Conservation (phyloP, 164 flowering plant species). For the Vitis rotundifolia region DNA sequence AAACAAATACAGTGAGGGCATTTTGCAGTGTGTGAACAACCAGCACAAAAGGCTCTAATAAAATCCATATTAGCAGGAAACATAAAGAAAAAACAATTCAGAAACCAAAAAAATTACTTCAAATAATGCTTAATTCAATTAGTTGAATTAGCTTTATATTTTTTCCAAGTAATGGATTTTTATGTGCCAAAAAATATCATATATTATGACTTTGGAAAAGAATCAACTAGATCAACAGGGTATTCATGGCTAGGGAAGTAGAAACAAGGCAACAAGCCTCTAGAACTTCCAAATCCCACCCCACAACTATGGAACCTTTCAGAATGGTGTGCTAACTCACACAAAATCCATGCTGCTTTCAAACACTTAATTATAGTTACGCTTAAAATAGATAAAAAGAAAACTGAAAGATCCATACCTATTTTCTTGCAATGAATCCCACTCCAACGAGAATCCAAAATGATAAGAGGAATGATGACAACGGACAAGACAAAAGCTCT, state of each 20-base stretch:
- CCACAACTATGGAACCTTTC: neutral
- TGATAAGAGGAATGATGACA: neutral
- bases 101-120: neutral
- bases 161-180: neutral
- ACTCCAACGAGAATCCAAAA: slow-evolving; percentile 2
- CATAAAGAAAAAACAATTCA: neutral
- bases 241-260: slow-evolving; percentile 1
- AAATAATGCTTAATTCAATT: neutral
- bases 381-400: neutral
- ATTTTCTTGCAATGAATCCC: neutral
- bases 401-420: slow-evolving; percentile 5
- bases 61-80: neutral
- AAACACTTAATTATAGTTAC: neutral
- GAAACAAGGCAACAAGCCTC: slow-evolving; percentile 2
- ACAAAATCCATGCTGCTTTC: slow-evolving; percentile 1
- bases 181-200: too few relatives aligned
- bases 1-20: neutral
- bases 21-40: neutral
- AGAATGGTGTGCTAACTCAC: neutral
- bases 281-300: neutral
- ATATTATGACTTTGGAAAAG: slow-evolving; percentile 3
- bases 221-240: neutral
- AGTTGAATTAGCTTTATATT: slow-evolving; percentile 4
- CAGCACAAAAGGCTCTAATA: neutral
- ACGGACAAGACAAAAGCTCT: neutral